A percentile compares a stretch with the other conserved stretches of the same genome.
phyloP scores from a whole-genome alignment of 257 asterid genomes.

The Gentiana macrophylla region DNA sequence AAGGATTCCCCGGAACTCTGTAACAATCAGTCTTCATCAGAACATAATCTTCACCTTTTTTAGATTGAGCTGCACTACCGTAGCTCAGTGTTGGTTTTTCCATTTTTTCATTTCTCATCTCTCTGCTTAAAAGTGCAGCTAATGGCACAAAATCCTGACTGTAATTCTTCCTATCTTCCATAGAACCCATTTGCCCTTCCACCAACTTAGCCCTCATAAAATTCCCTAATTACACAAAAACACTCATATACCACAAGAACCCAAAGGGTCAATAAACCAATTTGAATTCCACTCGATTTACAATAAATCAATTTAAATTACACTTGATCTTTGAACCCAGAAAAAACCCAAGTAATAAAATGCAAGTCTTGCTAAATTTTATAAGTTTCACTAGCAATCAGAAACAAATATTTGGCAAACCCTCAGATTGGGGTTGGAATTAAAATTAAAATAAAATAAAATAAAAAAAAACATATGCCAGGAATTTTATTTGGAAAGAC shows the following conservation, averaged over 20 bases:
- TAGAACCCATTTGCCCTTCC: slow-evolving; percentile 38
- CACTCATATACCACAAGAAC: slow-evolving; percentile 7
- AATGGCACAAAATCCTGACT: slow-evolving; percentile 55
- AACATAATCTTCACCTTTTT: slow-evolving; percentile 76
- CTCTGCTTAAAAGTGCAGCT: slow-evolving; percentile 58
- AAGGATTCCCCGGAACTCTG: slow-evolving; percentile 62
- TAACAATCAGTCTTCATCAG: slow-evolving; percentile 67
- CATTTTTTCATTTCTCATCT: slow-evolving; percentile 61
- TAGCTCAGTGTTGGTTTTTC: slow-evolving; percentile 62
- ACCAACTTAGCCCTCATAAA: slow-evolving; percentile 1
- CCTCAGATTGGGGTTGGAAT: not conserved
- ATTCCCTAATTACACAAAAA: slow-evolving; percentile 5
- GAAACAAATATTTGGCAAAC: slow-evolving; percentile 17
- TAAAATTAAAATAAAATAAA: not conserved
- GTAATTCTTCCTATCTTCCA: slow-evolving; percentile 38
- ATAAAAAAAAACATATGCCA: not conserved
- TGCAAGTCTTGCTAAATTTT: not conserved
- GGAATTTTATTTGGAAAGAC: slow-evolving; percentile 4
- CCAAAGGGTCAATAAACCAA: not conserved
- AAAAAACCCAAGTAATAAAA: slow-evolving; percentile 11
- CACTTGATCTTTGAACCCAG: slow-evolving; percentile 8
- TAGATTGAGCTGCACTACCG: slow-evolving; percentile 66
- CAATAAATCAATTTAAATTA: not conserved
- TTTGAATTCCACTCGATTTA: not conserved
- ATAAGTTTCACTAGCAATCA: slow-evolving; percentile 18